phyloP scores from a whole-genome alignment of 148 eudicot species.

The Polygonum maritimum region DNA sequence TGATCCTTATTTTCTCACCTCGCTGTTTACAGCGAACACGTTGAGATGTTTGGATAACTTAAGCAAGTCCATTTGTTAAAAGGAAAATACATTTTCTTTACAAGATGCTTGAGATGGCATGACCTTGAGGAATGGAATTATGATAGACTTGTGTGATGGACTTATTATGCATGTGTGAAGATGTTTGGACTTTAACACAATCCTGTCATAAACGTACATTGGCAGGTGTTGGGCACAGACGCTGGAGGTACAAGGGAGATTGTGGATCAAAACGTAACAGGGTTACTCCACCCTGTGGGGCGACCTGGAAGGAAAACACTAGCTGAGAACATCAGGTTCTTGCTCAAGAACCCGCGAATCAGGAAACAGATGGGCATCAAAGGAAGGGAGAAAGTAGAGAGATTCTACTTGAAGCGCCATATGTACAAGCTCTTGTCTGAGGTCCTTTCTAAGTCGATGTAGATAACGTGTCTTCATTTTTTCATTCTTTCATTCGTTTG shows the following conservation, averaged over 20 bases:
- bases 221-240: slow-evolving; percentile 87
- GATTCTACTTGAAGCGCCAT: slow-evolving; percentile 74
- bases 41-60: neutral
- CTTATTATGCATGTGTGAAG: no score
- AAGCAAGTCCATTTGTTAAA: neutral
- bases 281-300: slow-evolving; percentile 80
- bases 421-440: slow-evolving; percentile 71
- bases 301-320: slow-evolving; percentile 57
- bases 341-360: slow-evolving; percentile 54
- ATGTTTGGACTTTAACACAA: no score
- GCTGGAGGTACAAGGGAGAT: slow-evolving; percentile 95
- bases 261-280: slow-evolving; percentile 72
- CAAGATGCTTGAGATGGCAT: neutral
- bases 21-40: no score
- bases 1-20: neutral
- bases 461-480: slow-evolving; percentile 31
- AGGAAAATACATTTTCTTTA: no score
- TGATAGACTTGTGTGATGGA: neutral
- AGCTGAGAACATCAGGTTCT: slow-evolving; percentile 50
- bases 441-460: slow-evolving; percentile 79
- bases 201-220: no score
- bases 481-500: slow-evolving; percentile 7
- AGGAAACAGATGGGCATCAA: slow-evolving; percentile 70
- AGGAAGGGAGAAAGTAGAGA: slow-evolving; percentile 78
- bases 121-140: neutral